phyloP scores from a whole-genome alignment of 805 yeast species.

The Hyphopichia homilentoma region DNA sequence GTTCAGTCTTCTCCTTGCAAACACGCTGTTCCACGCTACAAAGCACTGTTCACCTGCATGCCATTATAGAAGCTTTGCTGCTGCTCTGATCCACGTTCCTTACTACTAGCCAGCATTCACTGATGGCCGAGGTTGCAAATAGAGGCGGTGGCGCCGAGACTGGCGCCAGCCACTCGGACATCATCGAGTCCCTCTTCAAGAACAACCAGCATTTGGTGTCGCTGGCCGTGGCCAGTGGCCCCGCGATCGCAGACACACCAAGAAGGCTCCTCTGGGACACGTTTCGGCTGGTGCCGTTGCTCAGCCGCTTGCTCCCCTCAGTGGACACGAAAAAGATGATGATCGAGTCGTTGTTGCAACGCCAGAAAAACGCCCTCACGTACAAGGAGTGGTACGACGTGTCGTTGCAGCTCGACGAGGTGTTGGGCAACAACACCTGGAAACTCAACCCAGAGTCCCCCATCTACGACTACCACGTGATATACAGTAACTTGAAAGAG shows the following conservation, averaged over 20 bases:
- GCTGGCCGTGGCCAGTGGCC: constrained; percentile 3
- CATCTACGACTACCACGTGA: constrained; percentile 70
- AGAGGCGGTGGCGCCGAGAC: too few species aligned
- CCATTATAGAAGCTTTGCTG: too few species aligned
- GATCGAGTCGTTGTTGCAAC: constrained; percentile 19
- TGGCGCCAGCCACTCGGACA: constrained; percentile 4
- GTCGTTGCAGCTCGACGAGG: constrained; percentile 59
- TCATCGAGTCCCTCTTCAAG: constrained; percentile 6
- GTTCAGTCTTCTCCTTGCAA: too few species aligned
- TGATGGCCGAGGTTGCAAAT: too few species aligned
- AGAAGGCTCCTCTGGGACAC: not conserved
- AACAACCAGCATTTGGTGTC: constrained; percentile 4
- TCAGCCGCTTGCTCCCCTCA: constrained; percentile 15
- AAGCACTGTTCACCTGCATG: too few species aligned
- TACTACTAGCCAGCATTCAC: too few species aligned
- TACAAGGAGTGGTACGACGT: constrained; percentile 66
- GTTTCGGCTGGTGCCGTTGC: constrained; percentile 15
- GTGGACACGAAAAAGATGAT: constrained; percentile 18
- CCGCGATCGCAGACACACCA: constrained; percentile 1
- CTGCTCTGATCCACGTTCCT: too few species aligned
- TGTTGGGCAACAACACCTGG: constrained; percentile 70
- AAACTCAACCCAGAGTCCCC: constrained; percentile 56
- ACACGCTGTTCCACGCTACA: too few species aligned
- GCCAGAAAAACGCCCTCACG: constrained; percentile 33
- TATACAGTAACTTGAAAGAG: constrained; percentile 49